These are phyloP conservation scores for Leishmania tropica DNA, from an alignment of 208 protist genomes.

Conservation along the genomic window DNA sequence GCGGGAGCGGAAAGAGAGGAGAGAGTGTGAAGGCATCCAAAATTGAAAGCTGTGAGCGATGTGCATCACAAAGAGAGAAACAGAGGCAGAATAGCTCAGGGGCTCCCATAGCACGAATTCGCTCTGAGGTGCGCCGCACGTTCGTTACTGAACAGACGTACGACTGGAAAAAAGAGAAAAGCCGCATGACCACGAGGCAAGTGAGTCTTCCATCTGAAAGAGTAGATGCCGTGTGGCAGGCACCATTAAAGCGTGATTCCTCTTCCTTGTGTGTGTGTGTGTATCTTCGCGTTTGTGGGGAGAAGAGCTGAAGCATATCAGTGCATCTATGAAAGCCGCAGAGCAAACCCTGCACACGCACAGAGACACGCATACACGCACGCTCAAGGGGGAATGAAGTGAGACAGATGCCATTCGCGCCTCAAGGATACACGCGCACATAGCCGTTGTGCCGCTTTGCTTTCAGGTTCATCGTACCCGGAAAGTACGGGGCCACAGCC, in stretches of 20 bases:
- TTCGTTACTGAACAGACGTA: background rate
- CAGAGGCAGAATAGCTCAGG: background rate
- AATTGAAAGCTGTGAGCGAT: background rate
- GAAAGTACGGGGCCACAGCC: slow-evolving; percentile 61
- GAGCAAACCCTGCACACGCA: background rate
- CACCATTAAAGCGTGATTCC: background rate
- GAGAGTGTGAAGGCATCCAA: background rate
- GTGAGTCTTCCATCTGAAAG: background rate
- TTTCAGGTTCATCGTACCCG: slow-evolving; percentile 40
- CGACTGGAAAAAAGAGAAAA: background rate
- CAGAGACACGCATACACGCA: background rate
- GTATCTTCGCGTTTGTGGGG: slow-evolving; percentile 1
- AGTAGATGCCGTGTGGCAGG: background rate
- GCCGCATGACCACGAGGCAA: background rate
- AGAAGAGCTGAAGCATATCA: background rate
- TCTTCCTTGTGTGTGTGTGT: slow-evolving; percentile 7
- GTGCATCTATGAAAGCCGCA: background rate
- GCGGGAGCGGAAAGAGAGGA: background rate
- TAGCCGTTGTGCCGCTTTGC: slow-evolving; percentile 50
- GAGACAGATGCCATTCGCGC: background rate
- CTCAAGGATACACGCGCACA: slow-evolving; percentile 51
- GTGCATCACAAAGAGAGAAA: slow-evolving; percentile 8
- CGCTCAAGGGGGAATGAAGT: background rate
- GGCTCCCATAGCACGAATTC: background rate
- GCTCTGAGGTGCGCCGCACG: background rate